phyloP scores from a whole-genome alignment of 2,329 filamentous ascomycete species.

The Teratosphaeriaceae sp. region DNA sequence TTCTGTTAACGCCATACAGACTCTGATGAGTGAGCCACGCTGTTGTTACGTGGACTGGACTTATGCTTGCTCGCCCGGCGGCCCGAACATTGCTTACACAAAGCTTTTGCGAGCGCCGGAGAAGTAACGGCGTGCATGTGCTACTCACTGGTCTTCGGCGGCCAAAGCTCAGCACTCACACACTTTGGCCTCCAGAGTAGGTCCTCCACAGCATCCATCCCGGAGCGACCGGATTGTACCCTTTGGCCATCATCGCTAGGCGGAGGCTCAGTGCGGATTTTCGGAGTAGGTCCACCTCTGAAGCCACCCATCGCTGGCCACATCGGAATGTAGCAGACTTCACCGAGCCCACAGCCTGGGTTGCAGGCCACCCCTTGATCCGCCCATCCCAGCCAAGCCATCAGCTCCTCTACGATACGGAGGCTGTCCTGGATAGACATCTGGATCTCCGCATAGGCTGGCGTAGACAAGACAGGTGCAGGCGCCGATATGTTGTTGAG shows the following conservation, averaged over 20 bases:
- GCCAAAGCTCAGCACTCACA: constrained; percentile 10
- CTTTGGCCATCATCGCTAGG: too few relatives aligned
- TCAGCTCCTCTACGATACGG: too few relatives aligned
- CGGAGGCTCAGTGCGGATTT: not conserved
- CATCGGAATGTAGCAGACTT: constrained; percentile 47
- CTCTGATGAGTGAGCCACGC: too few relatives aligned
- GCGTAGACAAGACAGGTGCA: not conserved
- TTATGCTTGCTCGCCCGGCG: too few relatives aligned
- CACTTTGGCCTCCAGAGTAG: constrained; percentile 15
- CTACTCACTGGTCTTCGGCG: too few relatives aligned
- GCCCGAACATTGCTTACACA: too few relatives aligned
- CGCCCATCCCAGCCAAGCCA: constrained; percentile 48
- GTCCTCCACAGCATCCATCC: constrained; percentile 3
- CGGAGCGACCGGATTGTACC: too few relatives aligned
- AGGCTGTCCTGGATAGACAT: constrained; percentile 31
- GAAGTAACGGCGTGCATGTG: too few relatives aligned
- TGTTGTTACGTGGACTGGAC: too few relatives aligned
- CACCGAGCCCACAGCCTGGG: constrained; percentile 36
- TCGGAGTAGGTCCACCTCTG: too few relatives aligned
- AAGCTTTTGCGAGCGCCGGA: too few relatives aligned
- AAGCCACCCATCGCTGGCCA: constrained; percentile 37
- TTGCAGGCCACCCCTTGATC: constrained; percentile 40
- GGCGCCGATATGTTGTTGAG: constrained; percentile 18
- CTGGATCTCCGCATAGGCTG: not conserved
- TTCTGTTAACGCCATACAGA: too few relatives aligned